These are phyloP conservation scores for Aspergillus sclerotialis DNA, from an alignment of 2,329 filamentous ascomycete genomes.

Conservation along the genomic window DNA sequence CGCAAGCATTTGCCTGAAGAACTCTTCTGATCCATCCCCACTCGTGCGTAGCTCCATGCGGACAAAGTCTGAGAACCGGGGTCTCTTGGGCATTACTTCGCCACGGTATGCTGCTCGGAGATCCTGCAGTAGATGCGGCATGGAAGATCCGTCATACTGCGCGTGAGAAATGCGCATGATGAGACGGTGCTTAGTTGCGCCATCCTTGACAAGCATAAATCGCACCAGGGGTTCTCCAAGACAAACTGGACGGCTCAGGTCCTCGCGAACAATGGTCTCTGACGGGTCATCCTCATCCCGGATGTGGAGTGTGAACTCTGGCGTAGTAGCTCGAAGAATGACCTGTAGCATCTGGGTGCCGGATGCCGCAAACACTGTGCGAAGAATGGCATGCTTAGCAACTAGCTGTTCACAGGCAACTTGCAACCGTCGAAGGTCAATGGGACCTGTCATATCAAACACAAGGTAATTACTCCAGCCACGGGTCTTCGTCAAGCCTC, in stretches of 20 bases:
- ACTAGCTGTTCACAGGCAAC: conserved; percentile 8
- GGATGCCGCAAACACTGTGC: conserved; percentile 47
- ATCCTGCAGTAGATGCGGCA: conserved; percentile 6
- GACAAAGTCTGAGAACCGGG: conserved; percentile 8
- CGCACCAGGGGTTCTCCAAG: conserved; percentile 8
- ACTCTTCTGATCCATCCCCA: conserved; percentile 3
- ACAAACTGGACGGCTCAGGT: conserved; percentile 3
- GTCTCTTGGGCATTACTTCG: conserved; percentile 2
- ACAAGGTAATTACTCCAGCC: conserved; percentile 8
- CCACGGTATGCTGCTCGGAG: conserved; percentile 7
- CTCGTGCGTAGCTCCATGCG: conserved; percentile 5
- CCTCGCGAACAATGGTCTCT: conserved; percentile 3
- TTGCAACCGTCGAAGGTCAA: conserved; percentile 9
- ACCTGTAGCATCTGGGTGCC: conserved; percentile 38
- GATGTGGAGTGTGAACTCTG: conserved; percentile 4
- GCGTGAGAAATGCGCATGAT: conserved; percentile 25
- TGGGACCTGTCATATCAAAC: conserved; percentile 10
- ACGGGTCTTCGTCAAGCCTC: conserved; percentile 7
- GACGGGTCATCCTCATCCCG: conserved; percentile 5
- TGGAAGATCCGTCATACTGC: conserved; percentile 21
- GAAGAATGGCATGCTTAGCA: conserved; percentile 40
- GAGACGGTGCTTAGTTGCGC: conserved; percentile 14
- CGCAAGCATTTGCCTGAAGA: conserved; percentile 5
- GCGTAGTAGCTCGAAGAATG: conserved; percentile 18
- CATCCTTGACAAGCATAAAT: conserved; percentile 16